phyloP scores from a whole-genome alignment of 2,329 filamentous ascomycete species.

The Cladosporium sp. region DNA sequence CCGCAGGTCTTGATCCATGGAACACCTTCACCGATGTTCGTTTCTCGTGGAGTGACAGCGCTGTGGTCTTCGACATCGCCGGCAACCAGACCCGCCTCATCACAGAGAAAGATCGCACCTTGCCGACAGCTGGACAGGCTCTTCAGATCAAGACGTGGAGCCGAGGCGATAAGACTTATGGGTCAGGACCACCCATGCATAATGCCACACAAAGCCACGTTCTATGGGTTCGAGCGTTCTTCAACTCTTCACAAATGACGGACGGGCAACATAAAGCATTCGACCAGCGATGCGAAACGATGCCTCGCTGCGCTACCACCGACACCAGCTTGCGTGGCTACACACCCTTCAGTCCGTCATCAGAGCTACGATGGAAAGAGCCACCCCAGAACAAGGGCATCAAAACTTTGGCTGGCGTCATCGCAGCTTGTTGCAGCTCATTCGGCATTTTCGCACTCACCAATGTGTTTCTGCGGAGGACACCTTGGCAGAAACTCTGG shows the following conservation, averaged over 20 bases:
- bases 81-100: conserved; percentile 33
- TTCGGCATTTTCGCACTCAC: conserved; percentile 24
- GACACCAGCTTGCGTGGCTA: conserved; percentile 18
- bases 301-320: conserved; percentile 5
- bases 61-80: conserved; percentile 39
- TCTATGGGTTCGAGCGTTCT: conserved; percentile 43
- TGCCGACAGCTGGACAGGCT: conserved; percentile 39
- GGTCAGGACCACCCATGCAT: conserved; percentile 39
- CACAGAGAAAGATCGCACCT: conserved; percentile 23
- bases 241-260: conserved; percentile 43
- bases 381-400: conserved; percentile 14
- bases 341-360: conserved; percentile 18
- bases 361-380: conserved; percentile 18
- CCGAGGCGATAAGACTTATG: conserved; percentile 40
- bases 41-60: conserved; percentile 42
- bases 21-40: conserved; percentile 38
- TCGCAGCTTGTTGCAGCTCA: conserved; percentile 26
- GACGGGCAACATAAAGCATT: conserved; percentile 14
- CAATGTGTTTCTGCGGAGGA: conserved; percentile 26
- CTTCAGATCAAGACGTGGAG: conserved; percentile 44
- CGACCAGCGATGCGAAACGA: conserved; percentile 10
- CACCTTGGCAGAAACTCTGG: conserved; percentile 21
- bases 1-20: conserved; percentile 35
- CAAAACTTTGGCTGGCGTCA: conserved; percentile 22
- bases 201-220: conserved; percentile 36